Conservation (phyloP, 2,329 filamentous ascomycete species). For the Xylaria sp. region DNA sequence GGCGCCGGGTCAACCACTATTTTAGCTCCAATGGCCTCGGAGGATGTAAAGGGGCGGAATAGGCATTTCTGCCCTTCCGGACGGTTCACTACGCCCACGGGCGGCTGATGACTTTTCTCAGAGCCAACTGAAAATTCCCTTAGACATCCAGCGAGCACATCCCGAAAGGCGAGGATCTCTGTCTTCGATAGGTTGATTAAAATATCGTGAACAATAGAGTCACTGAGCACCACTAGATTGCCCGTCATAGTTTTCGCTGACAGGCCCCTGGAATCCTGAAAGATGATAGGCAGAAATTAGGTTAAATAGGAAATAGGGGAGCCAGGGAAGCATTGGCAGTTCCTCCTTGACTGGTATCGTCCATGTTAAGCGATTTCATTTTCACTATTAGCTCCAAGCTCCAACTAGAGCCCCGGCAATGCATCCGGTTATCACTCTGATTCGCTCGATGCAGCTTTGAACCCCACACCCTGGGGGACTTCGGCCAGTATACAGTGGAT, state of each 20-base stretch:
- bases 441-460: too few relatives aligned
- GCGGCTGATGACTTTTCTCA: conserved; percentile 20
- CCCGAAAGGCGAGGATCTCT: conserved; percentile 13
- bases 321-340: too few relatives aligned
- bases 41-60: conserved; percentile 25
- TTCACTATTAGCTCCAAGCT: too few relatives aligned
- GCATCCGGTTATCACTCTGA: too few relatives aligned
- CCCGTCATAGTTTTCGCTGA: conserved; percentile 18
- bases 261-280: too few relatives aligned
- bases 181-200: conserved; percentile 17
- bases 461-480: too few relatives aligned
- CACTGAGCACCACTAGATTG: conserved; percentile 17
- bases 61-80: conserved; percentile 26
- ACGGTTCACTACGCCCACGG: conserved; percentile 15
- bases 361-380: too few relatives aligned
- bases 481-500: too few relatives aligned
- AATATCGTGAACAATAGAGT: conserved; percentile 20
- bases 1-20: conserved; percentile 23
- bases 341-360: too few relatives aligned
- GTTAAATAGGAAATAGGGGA: too few relatives aligned
- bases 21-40: conserved; percentile 16
- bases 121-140: conserved; percentile 7
- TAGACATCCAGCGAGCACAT: conserved; percentile 7
- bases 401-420: too few relatives aligned
- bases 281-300: too few relatives aligned